Conservation (phyloP, 2,329 filamentous ascomycete species). For the Drechslerella dactyloides region DNA sequence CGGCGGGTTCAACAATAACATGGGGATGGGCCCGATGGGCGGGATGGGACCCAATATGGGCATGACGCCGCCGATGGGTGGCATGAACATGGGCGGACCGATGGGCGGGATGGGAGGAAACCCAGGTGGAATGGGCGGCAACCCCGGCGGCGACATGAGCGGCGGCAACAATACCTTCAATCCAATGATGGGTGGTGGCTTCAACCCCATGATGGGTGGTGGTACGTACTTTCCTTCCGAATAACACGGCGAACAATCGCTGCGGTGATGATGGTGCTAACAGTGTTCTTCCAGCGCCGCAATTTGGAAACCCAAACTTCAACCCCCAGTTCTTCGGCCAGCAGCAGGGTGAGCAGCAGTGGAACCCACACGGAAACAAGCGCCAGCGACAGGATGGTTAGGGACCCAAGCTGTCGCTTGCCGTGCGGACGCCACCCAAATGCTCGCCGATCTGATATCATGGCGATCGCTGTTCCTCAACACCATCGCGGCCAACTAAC, state of each 20-base stretch:
- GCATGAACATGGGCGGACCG: slow-evolving; percentile 57
- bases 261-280: background rate
- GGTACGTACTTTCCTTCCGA: slow-evolving; percentile 4
- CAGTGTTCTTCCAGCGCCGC: slow-evolving; percentile 31
- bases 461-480: too few species aligned
- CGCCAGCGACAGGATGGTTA: slow-evolving; percentile 50
- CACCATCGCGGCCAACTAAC: too few species aligned
- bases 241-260: background rate
- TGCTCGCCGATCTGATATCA: too few species aligned
- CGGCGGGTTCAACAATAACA: slow-evolving; percentile 62
- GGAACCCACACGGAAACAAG: slow-evolving; percentile 50
- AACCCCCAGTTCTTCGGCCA: slow-evolving; percentile 41
- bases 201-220: slow-evolving; percentile 54
- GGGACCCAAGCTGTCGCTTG: too few species aligned
- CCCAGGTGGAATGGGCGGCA: slow-evolving; percentile 58
- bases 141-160: slow-evolving; percentile 66
- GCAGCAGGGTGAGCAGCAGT: slow-evolving; percentile 43
- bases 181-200: slow-evolving; percentile 59
- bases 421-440: too few species aligned
- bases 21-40: slow-evolving; percentile 61
- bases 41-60: slow-evolving; percentile 66
- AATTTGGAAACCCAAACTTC: slow-evolving; percentile 46
- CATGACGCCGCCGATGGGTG: slow-evolving; percentile 58
- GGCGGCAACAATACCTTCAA: slow-evolving; percentile 63
- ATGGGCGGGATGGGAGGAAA: slow-evolving; percentile 58